phyloP scores from a whole-genome alignment of 352 stramenopile species.

The Phytophthora pseudosyringae region DNA sequence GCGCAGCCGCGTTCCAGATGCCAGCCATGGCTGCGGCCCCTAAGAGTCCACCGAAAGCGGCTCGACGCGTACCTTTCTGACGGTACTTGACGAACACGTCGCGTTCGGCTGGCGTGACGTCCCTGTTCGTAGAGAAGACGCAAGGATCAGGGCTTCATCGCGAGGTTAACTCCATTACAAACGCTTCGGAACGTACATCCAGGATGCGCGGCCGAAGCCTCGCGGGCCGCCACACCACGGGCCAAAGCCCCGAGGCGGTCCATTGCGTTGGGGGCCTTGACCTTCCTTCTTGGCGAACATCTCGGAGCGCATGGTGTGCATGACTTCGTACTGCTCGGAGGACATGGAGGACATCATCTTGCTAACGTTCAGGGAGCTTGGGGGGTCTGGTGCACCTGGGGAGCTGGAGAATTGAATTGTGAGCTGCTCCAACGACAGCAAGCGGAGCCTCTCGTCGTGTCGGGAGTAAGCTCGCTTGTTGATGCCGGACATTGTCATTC shows the following conservation, averaged over 20 bases:
- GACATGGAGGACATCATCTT: constrained; percentile 12
- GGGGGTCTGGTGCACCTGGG: background rate
- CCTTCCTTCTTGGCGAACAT: constrained; percentile 20
- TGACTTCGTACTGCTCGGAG: constrained; percentile 23
- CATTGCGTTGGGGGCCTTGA: background rate
- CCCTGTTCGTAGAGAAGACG: constrained; percentile 6
- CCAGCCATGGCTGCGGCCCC: constrained; percentile 28
- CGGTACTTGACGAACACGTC: constrained; percentile 28
- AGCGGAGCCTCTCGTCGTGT: background rate
- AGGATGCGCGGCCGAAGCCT: constrained; percentile 12
- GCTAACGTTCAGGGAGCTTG: background rate
- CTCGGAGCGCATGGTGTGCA: constrained; percentile 29
- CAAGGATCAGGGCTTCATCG: background rate
- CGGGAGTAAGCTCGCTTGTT: constrained; percentile 4
- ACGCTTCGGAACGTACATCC: constrained; percentile 1
- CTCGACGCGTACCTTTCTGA: constrained; percentile 19
- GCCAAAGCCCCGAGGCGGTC: constrained; percentile 9
- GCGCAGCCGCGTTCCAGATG: constrained; percentile 20
- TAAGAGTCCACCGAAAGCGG: constrained; percentile 19
- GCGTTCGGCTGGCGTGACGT: constrained; percentile 18
- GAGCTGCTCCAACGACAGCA: background rate
- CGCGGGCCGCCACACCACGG: constrained; percentile 8
- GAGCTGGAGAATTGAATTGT: constrained; percentile 11
- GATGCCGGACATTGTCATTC: constrained; percentile 4
- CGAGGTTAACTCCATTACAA: background rate